phyloP scores from a whole-genome alignment of 176 grass and related monocot genomes.

The Zea mays region DNA sequence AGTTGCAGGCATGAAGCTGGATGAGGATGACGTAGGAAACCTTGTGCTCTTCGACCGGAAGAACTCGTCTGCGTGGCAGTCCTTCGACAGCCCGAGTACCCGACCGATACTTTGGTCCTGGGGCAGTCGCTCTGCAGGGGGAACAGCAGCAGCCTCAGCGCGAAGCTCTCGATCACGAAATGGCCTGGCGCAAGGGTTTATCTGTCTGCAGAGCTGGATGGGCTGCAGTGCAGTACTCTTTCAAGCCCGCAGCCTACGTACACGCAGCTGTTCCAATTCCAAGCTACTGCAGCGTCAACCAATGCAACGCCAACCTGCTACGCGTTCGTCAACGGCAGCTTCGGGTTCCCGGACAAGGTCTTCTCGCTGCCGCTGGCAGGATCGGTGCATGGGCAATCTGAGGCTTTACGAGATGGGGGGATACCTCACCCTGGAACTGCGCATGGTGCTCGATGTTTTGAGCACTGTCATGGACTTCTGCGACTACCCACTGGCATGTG shows the following conservation, averaged over 20 bases:
- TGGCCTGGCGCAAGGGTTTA: not conserved
- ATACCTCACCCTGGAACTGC: not conserved
- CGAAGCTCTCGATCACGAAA: not conserved
- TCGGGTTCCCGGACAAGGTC: conserved; percentile 13
- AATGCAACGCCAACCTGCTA: conserved; percentile 5
- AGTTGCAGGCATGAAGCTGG: not conserved
- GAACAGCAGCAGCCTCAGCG: not conserved
- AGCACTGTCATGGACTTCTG: not conserved
- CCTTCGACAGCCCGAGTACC: not conserved
- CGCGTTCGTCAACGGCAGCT: conserved; percentile 38
- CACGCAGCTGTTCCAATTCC: not conserved
- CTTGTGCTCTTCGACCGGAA: not conserved
- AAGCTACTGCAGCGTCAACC: not conserved
- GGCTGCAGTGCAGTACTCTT: not conserved
- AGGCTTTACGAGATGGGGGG: conserved; percentile 17
- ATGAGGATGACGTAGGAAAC: not conserved
- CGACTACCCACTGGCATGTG: conserved; percentile 43
- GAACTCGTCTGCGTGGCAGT: not conserved
- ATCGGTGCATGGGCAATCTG: conserved; percentile 36
- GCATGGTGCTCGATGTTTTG: conserved; percentile 6
- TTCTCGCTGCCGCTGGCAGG: not conserved
- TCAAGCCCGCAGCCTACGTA: not conserved
- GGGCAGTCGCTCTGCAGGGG: not conserved
- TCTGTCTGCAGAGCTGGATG: not conserved
- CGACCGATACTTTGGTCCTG: not conserved